These are phyloP conservation scores for Trichoderma reesei DNA, from an alignment of 495 filamentous ascomycete species.

Conservation along the genomic window DNA sequence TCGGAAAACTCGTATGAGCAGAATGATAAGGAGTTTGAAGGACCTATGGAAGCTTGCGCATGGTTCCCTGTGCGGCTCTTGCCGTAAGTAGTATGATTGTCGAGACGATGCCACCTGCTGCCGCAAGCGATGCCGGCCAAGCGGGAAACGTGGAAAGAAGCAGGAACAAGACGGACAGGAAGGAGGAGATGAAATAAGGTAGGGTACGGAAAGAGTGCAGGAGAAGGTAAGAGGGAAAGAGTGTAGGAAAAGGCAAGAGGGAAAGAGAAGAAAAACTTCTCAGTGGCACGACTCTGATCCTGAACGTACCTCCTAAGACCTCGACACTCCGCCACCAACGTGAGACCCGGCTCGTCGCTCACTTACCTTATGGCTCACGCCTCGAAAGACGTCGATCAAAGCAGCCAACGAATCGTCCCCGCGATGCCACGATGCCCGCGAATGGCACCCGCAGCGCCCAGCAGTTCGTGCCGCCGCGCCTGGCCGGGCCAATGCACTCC, in stretches of 20 bases:
- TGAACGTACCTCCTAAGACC: background rate
- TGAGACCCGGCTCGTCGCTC: background rate
- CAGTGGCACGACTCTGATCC: background rate
- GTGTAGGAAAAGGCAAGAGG: background rate
- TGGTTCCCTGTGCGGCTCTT: too few species aligned
- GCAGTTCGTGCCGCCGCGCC: background rate
- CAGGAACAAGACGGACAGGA: too few species aligned
- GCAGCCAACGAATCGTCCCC: slow-evolving; percentile 2
- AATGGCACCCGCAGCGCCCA: background rate
- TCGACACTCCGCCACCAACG: background rate
- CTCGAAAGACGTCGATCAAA: background rate
- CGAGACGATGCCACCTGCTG: background rate
- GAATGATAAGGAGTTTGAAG: too few species aligned
- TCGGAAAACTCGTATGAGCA: too few species aligned
- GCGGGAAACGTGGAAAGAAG: background rate
- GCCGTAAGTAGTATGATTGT: background rate
- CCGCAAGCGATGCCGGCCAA: background rate
- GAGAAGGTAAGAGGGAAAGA: background rate
- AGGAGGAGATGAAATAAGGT: too few species aligned
- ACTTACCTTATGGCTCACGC: background rate
- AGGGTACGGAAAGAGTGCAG: background rate
- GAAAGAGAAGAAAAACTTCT: background rate
- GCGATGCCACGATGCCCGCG: slow-evolving; percentile 2
- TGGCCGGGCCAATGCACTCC: background rate
- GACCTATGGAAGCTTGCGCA: background rate